A percentile compares a stretch with the other conserved stretches of the same genome.
Evolutionary conservation across 371 early-diverging fungal genomes (phyloP).

Genomic region (Rhizopus stolonifer): DNA sequence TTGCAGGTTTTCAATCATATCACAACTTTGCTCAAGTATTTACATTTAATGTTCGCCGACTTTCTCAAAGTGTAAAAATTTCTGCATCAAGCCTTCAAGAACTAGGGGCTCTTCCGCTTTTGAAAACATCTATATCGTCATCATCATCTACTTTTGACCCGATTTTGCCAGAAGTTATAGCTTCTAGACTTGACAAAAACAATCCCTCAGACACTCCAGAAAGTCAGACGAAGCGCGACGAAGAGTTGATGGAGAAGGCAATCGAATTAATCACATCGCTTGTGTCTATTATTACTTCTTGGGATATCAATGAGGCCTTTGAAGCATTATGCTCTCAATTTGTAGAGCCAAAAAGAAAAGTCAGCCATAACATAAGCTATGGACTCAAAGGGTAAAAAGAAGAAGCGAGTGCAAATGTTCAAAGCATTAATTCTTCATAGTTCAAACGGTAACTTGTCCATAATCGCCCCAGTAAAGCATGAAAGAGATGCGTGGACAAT

Average conservation of each 20-base stretch:
- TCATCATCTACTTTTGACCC: conserved; percentile 33
- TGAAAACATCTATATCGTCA: conserved; percentile 36
- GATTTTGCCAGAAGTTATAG: conserved; percentile 33
- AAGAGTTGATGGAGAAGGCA: conserved; percentile 22
- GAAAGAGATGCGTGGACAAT: conserved; percentile 55
- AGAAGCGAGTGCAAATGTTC: not conserved
- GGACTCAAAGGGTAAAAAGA: conserved; percentile 63
- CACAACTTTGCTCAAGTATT: conserved; percentile 40
- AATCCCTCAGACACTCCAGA: conserved; percentile 35
- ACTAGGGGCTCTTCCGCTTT: conserved; percentile 12
- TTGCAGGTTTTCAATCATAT: conserved; percentile 16
- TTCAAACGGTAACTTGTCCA: conserved; percentile 58
- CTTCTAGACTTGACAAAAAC: conserved; percentile 31
- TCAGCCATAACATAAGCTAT: conserved; percentile 38
- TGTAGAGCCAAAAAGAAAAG: conserved; percentile 23
- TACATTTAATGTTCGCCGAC: conserved; percentile 42
- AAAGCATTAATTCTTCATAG: conserved; percentile 6
- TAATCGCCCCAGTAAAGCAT: conserved; percentile 46
- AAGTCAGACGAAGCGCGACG: conserved; percentile 10
- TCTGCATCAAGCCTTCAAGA: conserved; percentile 2
- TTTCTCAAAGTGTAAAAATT: conserved; percentile 38
- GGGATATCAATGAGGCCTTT: conserved; percentile 53
- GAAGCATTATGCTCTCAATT: conserved; percentile 32
- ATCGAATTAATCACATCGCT: conserved; percentile 38
- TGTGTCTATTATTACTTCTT: conserved; percentile 51